These are phyloP conservation scores for Barbarea vulgaris DNA, from an alignment of 345 rosid species.

Conservation along the genomic window DNA sequence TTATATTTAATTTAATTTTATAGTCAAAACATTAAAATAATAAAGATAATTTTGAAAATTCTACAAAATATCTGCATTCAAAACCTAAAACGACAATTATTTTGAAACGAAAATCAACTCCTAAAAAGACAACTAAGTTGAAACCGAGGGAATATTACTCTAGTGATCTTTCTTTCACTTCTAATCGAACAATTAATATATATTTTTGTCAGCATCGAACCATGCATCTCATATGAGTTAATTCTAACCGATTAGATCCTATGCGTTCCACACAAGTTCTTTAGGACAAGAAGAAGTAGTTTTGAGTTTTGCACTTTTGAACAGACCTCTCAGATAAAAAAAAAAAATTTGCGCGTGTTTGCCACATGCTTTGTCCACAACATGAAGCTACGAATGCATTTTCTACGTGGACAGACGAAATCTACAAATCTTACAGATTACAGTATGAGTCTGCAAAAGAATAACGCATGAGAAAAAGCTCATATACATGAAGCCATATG, in stretches of 20 bases:
- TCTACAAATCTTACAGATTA: slow-evolving; percentile 4
- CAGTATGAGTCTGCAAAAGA: slow-evolving; percentile 23
- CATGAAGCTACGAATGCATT: slow-evolving; percentile 20
- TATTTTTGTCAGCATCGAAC: neutral
- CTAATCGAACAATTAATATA: neutral
- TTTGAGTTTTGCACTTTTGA: slow-evolving; percentile 1
- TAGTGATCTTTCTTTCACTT: neutral
- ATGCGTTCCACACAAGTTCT: neutral
- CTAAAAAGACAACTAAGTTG: no score
- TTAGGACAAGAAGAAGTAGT: slow-evolving; percentile 26
- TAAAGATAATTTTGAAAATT: no score
- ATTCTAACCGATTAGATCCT: slow-evolving; percentile 1
- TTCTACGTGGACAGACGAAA: slow-evolving; percentile 27
- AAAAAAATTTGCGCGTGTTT: slow-evolving; percentile 36
- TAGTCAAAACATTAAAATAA: no score
- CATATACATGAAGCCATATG: slow-evolving; percentile 30
- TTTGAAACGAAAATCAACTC: no score
- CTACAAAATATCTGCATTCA: no score
- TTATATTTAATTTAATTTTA: no score
- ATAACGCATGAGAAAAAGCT: slow-evolving; percentile 30
- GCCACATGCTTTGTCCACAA: slow-evolving; percentile 22
- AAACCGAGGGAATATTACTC: no score
- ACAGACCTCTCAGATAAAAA: slow-evolving; percentile 1
- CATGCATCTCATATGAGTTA: neutral
- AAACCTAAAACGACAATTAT: no score